These are phyloP conservation scores for Spiraea crenata DNA, from an alignment of 331 rosid species.

Conservation along the genomic window DNA sequence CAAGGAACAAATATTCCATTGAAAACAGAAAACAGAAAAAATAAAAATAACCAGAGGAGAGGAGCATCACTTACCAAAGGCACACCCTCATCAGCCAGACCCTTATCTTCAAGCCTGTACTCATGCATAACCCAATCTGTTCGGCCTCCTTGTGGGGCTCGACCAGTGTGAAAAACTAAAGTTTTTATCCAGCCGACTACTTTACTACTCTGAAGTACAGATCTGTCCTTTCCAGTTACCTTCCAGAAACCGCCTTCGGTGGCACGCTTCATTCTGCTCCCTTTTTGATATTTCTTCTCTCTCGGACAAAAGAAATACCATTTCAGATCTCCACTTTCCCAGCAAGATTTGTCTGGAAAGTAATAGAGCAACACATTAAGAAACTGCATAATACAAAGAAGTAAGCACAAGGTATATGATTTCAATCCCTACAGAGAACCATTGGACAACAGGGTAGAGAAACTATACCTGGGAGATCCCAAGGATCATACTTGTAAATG, in stretches of 20 bases:
- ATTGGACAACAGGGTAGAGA: neutral
- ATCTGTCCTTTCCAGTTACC: slow-evolving; percentile 65
- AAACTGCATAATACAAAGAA: neutral
- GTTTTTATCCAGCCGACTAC: slow-evolving; percentile 59
- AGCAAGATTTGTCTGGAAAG: slow-evolving; percentile 44
- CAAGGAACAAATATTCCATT: neutral
- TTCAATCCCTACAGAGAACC: no score
- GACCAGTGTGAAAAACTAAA: slow-evolving; percentile 57
- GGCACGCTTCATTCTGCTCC: slow-evolving; percentile 58
- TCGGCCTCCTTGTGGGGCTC: slow-evolving; percentile 49
- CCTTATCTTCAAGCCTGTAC: slow-evolving; percentile 57
- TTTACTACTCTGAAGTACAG: slow-evolving; percentile 20
- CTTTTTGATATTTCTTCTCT: slow-evolving; percentile 58
- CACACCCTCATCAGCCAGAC: slow-evolving; percentile 29
- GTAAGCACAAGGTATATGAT: neutral
- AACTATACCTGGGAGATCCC: slow-evolving; percentile 75
- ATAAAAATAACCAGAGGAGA: neutral
- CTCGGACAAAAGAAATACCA: slow-evolving; percentile 76
- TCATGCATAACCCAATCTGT: slow-evolving; percentile 91
- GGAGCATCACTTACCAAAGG: slow-evolving; percentile 40
- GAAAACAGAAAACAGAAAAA: neutral
- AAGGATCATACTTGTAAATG: slow-evolving; percentile 58
- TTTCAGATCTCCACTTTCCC: slow-evolving; percentile 56
- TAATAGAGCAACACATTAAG: slow-evolving; percentile 7
- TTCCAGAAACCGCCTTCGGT: slow-evolving; percentile 74